phyloP scores from a whole-genome alignment of 352 stramenopile genomes.

The Globisporangium paddicum region DNA sequence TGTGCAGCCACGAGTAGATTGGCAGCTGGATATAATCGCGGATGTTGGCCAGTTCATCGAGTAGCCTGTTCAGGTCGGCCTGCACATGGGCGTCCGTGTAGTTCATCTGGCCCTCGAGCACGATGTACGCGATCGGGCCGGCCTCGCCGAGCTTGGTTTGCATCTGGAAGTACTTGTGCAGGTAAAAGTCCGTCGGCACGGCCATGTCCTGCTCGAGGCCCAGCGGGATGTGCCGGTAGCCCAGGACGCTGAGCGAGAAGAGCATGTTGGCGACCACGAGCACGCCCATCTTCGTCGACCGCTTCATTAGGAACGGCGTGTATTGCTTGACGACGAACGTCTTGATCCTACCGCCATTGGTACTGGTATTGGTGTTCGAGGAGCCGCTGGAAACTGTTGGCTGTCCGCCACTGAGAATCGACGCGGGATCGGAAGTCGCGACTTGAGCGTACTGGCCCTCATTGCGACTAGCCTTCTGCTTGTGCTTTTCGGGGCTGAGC shows the following conservation, averaged over 20 bases:
- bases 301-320: conserved; percentile 51
- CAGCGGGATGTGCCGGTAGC: conserved; percentile 59
- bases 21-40: conserved; percentile 76
- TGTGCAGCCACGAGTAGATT: conserved; percentile 87
- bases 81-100: conserved; percentile 68
- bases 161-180: conserved; percentile 87
- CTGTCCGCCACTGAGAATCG: not conserved
- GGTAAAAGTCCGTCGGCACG: conserved; percentile 83
- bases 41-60: conserved; percentile 68
- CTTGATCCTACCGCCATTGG: conserved; percentile 33
- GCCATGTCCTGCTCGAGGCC: conserved; percentile 87
- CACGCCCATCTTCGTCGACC: conserved; percentile 57
- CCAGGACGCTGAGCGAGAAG: conserved; percentile 46
- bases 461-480: conserved; percentile 7
- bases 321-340: conserved; percentile 65
- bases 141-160: conserved; percentile 83
- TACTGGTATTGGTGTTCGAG: not conserved
- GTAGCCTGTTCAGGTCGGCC: conserved; percentile 52
- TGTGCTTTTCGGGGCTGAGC: conserved; percentile 28
- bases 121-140: conserved; percentile 85
- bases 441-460: not conserved
- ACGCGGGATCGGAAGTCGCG: not conserved
- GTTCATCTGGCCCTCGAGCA: conserved; percentile 45
- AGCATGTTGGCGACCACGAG: conserved; percentile 31
- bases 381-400: not conserved